Conservation (phyloP, 495 filamentous ascomycete species). For the Jackrogersella minutella region DNA sequence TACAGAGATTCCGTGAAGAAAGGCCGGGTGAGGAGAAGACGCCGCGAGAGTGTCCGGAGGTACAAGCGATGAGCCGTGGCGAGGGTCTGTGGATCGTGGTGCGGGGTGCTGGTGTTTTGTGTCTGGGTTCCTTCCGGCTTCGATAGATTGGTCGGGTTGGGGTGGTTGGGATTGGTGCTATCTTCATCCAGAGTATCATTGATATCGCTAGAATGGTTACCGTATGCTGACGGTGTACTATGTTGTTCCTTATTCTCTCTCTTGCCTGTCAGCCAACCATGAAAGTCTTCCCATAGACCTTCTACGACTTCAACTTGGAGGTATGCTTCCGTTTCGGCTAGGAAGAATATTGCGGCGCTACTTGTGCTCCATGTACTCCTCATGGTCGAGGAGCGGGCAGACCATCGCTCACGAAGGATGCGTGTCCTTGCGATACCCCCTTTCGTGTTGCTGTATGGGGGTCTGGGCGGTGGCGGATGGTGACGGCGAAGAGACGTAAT, state of each 20-base stretch:
- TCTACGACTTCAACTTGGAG: conserved; percentile 90
- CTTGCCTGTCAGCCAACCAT: conserved; percentile 55
- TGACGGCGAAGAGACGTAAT: conserved; percentile 77
- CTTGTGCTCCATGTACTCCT: conserved; percentile 86
- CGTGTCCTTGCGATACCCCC: conserved; percentile 63
- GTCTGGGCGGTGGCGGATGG: conserved; percentile 73
- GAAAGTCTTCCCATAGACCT: conserved; percentile 75
- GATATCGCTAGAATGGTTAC: neutral
- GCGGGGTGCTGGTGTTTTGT: conserved; percentile 23
- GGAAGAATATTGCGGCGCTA: conserved; percentile 83
- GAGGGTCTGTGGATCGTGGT: conserved; percentile 81
- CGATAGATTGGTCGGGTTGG: neutral
- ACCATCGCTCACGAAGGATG: conserved; percentile 65
- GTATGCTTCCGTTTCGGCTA: conserved; percentile 84
- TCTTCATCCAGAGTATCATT: neutral
- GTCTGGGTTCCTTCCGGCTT: conserved; percentile 8
- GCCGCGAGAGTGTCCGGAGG: conserved; percentile 68
- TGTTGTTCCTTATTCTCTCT: conserved; percentile 32
- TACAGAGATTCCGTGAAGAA: conserved; percentile 76
- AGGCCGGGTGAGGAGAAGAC: conserved; percentile 73
- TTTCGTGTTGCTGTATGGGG: conserved; percentile 66
- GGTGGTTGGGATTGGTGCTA: neutral
- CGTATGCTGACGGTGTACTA: conserved; percentile 5
- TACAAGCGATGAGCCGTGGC: conserved; percentile 80
- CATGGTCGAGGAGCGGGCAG: conserved; percentile 67